phyloP scores from a whole-genome alignment of 1,139 yeast genomes.

The Kodamaea derodonti region DNA sequence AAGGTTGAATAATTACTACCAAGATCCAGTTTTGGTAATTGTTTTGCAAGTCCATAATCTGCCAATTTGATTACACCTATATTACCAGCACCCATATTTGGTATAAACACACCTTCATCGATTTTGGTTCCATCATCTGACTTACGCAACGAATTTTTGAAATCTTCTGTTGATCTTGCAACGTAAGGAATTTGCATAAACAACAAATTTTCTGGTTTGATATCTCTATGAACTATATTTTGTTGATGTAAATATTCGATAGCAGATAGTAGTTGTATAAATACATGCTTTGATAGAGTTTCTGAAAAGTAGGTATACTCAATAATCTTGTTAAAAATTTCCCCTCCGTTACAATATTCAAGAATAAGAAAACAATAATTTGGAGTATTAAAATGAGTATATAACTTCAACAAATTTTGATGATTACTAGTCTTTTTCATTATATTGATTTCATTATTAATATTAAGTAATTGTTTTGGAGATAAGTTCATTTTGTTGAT shows the following conservation, averaged over 20 bases:
- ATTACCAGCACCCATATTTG: conserved; percentile 85
- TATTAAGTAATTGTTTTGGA: conserved; percentile 47
- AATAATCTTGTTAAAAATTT: conserved; percentile 89
- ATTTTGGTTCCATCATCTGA: conserved; percentile 75
- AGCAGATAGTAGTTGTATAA: conserved; percentile 79
- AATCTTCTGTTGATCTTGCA: conserved; percentile 43
- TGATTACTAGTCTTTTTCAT: conserved; percentile 70
- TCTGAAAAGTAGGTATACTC: conserved; percentile 89
- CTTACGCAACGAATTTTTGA: conserved; percentile 45
- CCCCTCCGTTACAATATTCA: conserved; percentile 91
- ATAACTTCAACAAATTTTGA: conserved; percentile 66
- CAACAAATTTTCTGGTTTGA: conserved; percentile 88
- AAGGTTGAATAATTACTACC: conserved; percentile 36
- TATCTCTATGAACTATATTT: conserved; percentile 92
- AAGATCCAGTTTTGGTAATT: conserved; percentile 58
- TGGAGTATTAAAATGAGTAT: conserved; percentile 54
- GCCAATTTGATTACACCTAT: conserved; percentile 85
- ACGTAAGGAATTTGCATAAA: conserved; percentile 47
- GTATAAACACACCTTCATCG: conserved; percentile 82
- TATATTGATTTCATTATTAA: conserved; percentile 82
- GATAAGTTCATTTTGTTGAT: conserved; percentile 64
- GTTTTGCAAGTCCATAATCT: conserved; percentile 90
- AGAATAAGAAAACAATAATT: conserved; percentile 74
- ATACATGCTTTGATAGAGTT: conserved; percentile 77
- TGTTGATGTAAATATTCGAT: conserved; percentile 76